These are phyloP conservation scores for Myxozyma mucilagina DNA, from an alignment of 805 yeast genomes.

Conservation along the genomic window DNA sequence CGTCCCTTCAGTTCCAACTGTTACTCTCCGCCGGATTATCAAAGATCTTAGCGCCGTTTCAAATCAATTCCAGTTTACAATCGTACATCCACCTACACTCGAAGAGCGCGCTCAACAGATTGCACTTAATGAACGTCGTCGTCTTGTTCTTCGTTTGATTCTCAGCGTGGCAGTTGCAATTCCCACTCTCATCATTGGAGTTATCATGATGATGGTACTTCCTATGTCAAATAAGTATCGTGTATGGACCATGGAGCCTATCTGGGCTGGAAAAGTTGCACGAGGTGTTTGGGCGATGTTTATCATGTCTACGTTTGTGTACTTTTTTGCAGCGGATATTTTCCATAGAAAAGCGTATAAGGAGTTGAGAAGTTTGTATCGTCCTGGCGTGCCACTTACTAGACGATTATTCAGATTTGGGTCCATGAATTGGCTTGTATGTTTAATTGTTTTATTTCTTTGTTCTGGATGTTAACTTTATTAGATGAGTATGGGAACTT, in stretches of 20 bases:
- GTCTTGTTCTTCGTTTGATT: slow-evolving; percentile 49
- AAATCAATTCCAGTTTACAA: slow-evolving; percentile 51
- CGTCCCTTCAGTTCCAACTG: slow-evolving; percentile 54
- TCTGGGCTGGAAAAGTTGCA: slow-evolving; percentile 63
- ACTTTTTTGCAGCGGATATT: slow-evolving; percentile 70
- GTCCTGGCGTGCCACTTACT: slow-evolving; percentile 53
- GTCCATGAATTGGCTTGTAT: slow-evolving; percentile 63
- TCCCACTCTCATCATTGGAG: slow-evolving; percentile 67
- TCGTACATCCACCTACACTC: slow-evolving; percentile 56
- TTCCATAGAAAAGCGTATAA: slow-evolving; percentile 67
- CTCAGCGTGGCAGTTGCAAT: slow-evolving; percentile 58
- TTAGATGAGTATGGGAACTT: slow-evolving; percentile 65
- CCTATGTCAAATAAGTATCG: slow-evolving; percentile 47
- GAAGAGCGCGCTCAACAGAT: slow-evolving; percentile 62
- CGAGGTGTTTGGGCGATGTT: slow-evolving; percentile 67
- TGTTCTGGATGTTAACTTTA: not conserved
- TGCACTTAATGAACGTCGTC: slow-evolving; percentile 51
- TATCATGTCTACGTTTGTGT: slow-evolving; percentile 67
- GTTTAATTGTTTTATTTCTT: not conserved
- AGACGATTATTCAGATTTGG: slow-evolving; percentile 68
- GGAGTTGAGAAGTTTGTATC: slow-evolving; percentile 61
- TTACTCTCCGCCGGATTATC: slow-evolving; percentile 59
- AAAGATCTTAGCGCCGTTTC: slow-evolving; percentile 50
- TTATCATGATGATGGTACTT: slow-evolving; percentile 66
- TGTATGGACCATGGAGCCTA: slow-evolving; percentile 58